Conservation (phyloP, 306 rosid species). For the Nissolia schottii region DNA sequence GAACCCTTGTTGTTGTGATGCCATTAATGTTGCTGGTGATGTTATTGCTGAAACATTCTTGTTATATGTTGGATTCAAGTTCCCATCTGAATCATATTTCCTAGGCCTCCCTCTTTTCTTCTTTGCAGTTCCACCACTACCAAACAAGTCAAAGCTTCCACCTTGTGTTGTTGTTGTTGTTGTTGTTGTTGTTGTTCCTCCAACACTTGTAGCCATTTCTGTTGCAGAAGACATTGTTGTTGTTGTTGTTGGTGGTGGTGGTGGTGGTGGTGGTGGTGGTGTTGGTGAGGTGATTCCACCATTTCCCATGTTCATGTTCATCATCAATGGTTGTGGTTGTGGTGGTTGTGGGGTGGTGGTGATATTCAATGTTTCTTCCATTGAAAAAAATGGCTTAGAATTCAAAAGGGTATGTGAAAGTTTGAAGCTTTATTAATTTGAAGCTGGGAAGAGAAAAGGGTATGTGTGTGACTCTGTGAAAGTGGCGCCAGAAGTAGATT, state of each 20-base stretch:
- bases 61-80: slow-evolving; percentile 33
- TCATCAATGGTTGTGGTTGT: background rate
- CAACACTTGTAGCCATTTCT: too few species aligned
- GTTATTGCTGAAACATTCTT: slow-evolving; percentile 1
- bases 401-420: too few species aligned
- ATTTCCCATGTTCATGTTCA: background rate
- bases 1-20: slow-evolving; percentile 39
- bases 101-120: slow-evolving; percentile 90
- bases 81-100: slow-evolving; percentile 74
- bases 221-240: too few species aligned
- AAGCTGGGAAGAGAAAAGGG: background rate
- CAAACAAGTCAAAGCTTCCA: slow-evolving; percentile 46
- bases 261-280: too few species aligned
- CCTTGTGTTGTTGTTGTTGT: background rate
- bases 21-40: background rate
- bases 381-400: too few species aligned
- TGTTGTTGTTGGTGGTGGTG: too few species aligned
- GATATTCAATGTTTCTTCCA: too few species aligned
- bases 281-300: too few species aligned
- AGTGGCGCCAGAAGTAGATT: background rate
- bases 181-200: background rate
- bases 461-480: background rate
- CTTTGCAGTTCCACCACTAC: too few species aligned
- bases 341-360: background rate
- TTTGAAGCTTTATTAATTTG: too few species aligned